Evolutionary conservation across 805 yeast genomes (phyloP), one percentile per base, ranked within the genome.

Genomic region (Starmerella gropengiesseri): DNA sequence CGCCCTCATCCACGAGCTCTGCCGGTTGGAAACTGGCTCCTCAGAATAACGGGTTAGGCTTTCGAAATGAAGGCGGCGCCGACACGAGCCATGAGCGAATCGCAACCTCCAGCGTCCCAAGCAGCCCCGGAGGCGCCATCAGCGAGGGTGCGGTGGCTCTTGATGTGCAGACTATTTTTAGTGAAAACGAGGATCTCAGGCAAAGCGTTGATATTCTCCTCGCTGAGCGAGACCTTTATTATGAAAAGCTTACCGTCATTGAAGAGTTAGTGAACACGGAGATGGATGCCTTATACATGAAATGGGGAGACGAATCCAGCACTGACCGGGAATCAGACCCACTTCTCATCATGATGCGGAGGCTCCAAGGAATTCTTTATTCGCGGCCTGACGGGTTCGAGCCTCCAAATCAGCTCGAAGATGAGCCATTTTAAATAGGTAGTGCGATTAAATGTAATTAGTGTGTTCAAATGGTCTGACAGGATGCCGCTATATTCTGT

Each of bases 341-440:
- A 19, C 43, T 49, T 19, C 47, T 56, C 67, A 40, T 63, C 59
- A 39, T 74, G 65, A 42, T 78, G 21, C 65, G 72, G 19, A 77
- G 81, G 55, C 71, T 89, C 23, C 89, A 83, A 60, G 76, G 73
- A 25, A 81, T 84, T 11, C 63, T 87, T 49, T 87, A 83, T 54
- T 73, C 80, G 6, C 81, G 93, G 0, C 85, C 82, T 42, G 94
- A 82, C 49, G 94, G 94, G 1, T 85, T 85, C 56, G 81, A 77
- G 54, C 69, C 71, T 19, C 78, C 78, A 11, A 30, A 30, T 17
- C 18, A 41, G 16, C 49, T 49, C 5, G 56, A 49, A 13, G 56
- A 54, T 22, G 57, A 54, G 45, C 55, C 49, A 7, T 49, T 49
- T 17, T 49, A 34, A 40, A 4, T 19, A 11, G 31, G 33, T 7